phyloP scores from a whole-genome alignment of 345 rosid genomes.

The Salix purpurea region DNA sequence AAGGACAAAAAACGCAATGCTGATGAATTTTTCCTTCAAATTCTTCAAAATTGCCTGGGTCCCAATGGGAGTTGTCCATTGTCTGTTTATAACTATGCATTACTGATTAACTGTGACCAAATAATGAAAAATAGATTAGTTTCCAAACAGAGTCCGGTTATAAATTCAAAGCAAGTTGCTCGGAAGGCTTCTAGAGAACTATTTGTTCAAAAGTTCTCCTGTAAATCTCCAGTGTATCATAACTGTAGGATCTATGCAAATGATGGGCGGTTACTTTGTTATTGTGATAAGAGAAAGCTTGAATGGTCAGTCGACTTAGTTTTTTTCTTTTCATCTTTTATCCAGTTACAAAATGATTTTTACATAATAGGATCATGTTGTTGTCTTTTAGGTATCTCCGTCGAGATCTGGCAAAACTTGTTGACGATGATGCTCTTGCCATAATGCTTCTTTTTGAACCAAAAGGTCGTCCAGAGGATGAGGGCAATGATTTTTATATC shows the following conservation, averaged over 20 bases:
- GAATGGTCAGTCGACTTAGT: constrained; percentile 59
- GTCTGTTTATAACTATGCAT: constrained; percentile 64
- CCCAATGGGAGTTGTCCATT: constrained; percentile 69
- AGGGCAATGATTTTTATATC: constrained; percentile 88
- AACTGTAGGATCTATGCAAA: constrained; percentile 91
- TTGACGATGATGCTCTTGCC: constrained; percentile 77
- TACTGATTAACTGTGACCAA: constrained; percentile 49
- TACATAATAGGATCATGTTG: constrained; percentile 9
- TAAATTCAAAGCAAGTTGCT: constrained; percentile 46
- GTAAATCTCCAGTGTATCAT: constrained; percentile 96
- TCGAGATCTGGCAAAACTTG: constrained; percentile 74
- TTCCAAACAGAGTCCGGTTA: constrained; percentile 51
- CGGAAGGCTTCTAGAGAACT: constrained; percentile 71
- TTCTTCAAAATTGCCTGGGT: constrained; percentile 72
- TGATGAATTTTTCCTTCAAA: constrained; percentile 38
- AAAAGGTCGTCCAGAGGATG: constrained; percentile 97
- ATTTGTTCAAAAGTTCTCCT: constrained; percentile 86
- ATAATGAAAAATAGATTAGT: constrained; percentile 33
- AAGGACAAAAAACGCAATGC: constrained; percentile 36
- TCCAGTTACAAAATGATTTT: constrained; percentile 3
- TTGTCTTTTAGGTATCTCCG: constrained; percentile 55
- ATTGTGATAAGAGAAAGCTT: constrained; percentile 82
- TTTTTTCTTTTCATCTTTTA: constrained; percentile 2
- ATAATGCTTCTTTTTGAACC: constrained; percentile 93
- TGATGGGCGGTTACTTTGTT: constrained; percentile 89